Percentiles rank a stretch among this genome's conserved stretches.
Conservation (phyloP, 192 early-diverging fungal genomes). For the Backusella macrospora region DNA sequence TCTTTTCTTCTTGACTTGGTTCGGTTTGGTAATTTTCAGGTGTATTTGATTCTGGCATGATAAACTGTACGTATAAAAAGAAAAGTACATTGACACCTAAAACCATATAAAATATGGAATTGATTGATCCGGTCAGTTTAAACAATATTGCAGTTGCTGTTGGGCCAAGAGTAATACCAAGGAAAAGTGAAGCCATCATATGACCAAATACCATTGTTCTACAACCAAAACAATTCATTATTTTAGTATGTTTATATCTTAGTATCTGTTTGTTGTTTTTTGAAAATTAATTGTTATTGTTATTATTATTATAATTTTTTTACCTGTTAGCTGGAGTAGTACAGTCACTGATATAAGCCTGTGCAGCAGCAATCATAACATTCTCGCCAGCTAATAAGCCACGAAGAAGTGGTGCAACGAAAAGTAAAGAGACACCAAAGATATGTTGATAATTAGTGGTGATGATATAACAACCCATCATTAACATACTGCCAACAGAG, state of each 20-base stretch:
- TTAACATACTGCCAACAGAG: conserved; percentile 24
- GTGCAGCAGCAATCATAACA: conserved; percentile 27
- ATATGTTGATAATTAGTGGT: conserved; percentile 18
- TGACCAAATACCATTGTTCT: conserved; percentile 18
- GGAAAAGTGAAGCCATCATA: conserved; percentile 25
- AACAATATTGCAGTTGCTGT: background rate
- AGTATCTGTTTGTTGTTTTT: background rate
- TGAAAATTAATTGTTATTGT: background rate
- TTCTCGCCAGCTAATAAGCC: conserved; percentile 36
- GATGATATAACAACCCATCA: conserved; percentile 21
- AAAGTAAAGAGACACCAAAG: conserved; percentile 35
- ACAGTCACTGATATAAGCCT: conserved; percentile 42
- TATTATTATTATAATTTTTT: background rate
- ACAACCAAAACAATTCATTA: background rate
- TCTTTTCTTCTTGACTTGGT: background rate
- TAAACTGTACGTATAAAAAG: background rate
- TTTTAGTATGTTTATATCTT: background rate
- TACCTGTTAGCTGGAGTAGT: conserved; percentile 33
- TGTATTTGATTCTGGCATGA: conserved; percentile 41
- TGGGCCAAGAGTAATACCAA: conserved; percentile 16
- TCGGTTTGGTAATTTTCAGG: background rate
- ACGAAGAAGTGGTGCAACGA: conserved; percentile 32
- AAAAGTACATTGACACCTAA: conserved; percentile 8
- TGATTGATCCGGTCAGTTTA: conserved; percentile 3
- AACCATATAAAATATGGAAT: conserved; percentile 2